These are phyloP conservation scores for Eucalyptus tenuipes DNA, from an alignment of 345 rosid species.

Conservation along the genomic window DNA sequence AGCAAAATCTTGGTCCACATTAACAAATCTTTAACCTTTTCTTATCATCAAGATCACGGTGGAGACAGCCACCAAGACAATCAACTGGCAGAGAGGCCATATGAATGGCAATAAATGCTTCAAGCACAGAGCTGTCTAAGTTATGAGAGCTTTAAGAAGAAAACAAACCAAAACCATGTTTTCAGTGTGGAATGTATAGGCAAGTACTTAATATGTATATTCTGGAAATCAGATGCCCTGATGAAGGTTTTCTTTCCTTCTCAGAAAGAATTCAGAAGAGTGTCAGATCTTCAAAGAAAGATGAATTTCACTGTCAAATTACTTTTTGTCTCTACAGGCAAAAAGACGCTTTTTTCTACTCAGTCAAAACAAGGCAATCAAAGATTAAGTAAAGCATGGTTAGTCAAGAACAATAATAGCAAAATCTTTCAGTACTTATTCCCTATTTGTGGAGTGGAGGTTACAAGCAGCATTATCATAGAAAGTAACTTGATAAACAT, in stretches of 20 bases:
- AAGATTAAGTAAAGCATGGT: background rate
- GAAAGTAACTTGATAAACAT: background rate
- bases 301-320: background rate
- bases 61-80: background rate
- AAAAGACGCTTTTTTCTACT: background rate
- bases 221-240: background rate
- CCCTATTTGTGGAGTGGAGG: background rate
- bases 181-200: background rate
- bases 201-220: background rate
- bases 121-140: background rate
- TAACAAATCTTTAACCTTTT: background rate
- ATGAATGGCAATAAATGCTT: background rate
- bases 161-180: background rate
- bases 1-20: background rate
- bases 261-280: background rate
- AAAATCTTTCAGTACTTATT: background rate
- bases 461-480: background rate
- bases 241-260: background rate
- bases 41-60: background rate
- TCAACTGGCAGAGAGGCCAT: background rate
- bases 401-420: background rate
- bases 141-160: background rate
- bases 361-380: background rate
- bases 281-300: background rate
- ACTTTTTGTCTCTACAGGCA: background rate